These are phyloP conservation scores for Thecaphora frezii DNA, from an alignment of 1,284 basidiomycete species.

Conservation along the genomic window DNA sequence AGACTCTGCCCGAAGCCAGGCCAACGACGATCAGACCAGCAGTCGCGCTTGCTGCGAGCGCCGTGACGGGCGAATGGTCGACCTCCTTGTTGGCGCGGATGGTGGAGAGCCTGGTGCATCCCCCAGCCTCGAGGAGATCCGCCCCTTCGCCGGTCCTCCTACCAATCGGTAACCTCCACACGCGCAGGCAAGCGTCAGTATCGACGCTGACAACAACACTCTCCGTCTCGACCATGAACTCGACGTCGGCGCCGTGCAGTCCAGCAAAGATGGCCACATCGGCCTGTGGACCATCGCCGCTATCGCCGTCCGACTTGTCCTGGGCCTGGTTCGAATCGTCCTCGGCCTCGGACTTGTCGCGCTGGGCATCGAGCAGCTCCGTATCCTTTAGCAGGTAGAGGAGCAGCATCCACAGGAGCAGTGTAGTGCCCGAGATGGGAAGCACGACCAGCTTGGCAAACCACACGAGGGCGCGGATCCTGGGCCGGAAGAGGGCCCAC, in stretches of 20 bases:
- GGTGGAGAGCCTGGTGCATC: constrained; percentile 7
- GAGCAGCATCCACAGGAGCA: constrained; percentile 74
- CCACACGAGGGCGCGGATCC: constrained; percentile 66
- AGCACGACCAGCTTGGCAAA: constrained; percentile 78
- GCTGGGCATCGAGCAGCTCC: constrained; percentile 83
- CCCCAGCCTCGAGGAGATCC: constrained; percentile 4
- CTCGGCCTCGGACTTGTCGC: constrained; percentile 61
- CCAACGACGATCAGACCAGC: constrained; percentile 66
- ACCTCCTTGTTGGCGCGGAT: constrained; percentile 1
- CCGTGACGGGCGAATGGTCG: constrained; percentile 17
- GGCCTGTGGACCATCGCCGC: constrained; percentile 24
- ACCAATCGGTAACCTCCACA: constrained; percentile 13
- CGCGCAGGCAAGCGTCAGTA: constrained; percentile 64
- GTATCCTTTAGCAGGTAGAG: constrained; percentile 89
- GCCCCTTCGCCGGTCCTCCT: constrained; percentile 2
- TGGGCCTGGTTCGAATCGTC: constrained; percentile 56
- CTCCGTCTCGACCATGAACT: constrained; percentile 72
- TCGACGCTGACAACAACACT: constrained; percentile 74
- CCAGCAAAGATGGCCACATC: constrained; percentile 73
- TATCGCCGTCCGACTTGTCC: constrained; percentile 13
- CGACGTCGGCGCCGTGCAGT: constrained; percentile 76
- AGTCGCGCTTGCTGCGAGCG: constrained; percentile 27
- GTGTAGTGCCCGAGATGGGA: constrained; percentile 78
- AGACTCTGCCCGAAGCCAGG: constrained; percentile 70
- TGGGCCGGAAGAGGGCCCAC: constrained; percentile 57